Percentiles rank a stretch among this genome's conserved stretches.
Conservation (phyloP, 305 asterid species). For the Solanum chacoense region DNA sequence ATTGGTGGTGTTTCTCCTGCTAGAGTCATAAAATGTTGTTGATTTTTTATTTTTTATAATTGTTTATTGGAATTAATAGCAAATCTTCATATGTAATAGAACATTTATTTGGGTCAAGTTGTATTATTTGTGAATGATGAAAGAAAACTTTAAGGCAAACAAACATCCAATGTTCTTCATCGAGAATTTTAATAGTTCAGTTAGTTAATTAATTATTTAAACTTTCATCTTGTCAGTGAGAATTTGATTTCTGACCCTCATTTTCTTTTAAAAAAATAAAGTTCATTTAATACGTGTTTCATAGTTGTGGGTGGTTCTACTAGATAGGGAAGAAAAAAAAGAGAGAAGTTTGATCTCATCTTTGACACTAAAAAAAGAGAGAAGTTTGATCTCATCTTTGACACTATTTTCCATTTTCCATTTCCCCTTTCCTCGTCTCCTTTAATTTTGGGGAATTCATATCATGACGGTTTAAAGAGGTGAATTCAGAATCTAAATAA, state of each 20-base stretch:
- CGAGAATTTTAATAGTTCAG: background rate
- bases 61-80: background rate
- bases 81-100: background rate
- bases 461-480: fast-evolving
- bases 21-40: slow-evolving; percentile 10
- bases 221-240: background rate
- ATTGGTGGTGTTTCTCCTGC: slow-evolving; percentile 12
- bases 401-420: background rate
- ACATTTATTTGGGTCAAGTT: background rate
- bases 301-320: background rate
- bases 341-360: too few species aligned
- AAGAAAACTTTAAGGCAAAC: background rate
- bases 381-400: too few species aligned
- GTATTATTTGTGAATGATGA: background rate
- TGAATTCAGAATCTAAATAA: too few species aligned
- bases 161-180: background rate
- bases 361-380: too few species aligned
- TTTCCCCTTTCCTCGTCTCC: background rate
- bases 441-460: too few species aligned
- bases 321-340: too few species aligned
- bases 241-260: fast-evolving
- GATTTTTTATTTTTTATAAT: background rate
- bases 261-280: background rate
- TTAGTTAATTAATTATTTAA: background rate
- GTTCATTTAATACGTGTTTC: background rate